These are phyloP conservation scores for Boletus reticulatus DNA, from an alignment of 768 basidiomycete genomes.

Conservation along the genomic window DNA sequence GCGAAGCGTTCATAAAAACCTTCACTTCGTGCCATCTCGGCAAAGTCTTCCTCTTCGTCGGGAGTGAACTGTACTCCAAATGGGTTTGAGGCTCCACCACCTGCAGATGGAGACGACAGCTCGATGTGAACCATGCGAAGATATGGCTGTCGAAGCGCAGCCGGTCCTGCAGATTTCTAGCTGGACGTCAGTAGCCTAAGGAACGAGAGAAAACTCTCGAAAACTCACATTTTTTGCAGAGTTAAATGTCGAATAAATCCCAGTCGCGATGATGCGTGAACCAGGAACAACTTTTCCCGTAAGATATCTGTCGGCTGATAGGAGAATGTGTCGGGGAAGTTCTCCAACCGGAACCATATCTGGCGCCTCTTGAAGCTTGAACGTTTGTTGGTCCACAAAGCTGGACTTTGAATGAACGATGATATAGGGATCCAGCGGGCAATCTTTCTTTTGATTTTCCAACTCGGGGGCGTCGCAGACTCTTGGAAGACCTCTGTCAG, in stretches of 20 bases:
- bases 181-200: background rate
- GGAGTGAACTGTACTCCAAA: slow-evolving; percentile 89
- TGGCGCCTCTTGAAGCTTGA: slow-evolving; percentile 98
- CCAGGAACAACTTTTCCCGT: slow-evolving; percentile 95
- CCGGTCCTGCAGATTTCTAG: slow-evolving; percentile 78
- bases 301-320: slow-evolving; percentile 88
- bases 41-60: slow-evolving; percentile 97
- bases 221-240: slow-evolving; percentile 73
- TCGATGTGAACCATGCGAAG: slow-evolving; percentile 92
- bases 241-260: slow-evolving; percentile 96
- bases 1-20: slow-evolving; percentile 93
- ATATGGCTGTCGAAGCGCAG: slow-evolving; percentile 92
- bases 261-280: slow-evolving; percentile 91
- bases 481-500: slow-evolving; percentile 82
- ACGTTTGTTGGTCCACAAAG: slow-evolving; percentile 93
- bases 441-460: slow-evolving; percentile 89
- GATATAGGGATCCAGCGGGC: slow-evolving; percentile 93
- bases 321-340: slow-evolving; percentile 89
- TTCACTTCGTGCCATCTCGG: slow-evolving; percentile 84
- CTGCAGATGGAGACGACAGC: slow-evolving; percentile 74
- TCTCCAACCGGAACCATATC: slow-evolving; percentile 99
- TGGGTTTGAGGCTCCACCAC: slow-evolving; percentile 72
- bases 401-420: slow-evolving; percentile 92
- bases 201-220: background rate
- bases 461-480: slow-evolving; percentile 78